Evolutionary conservation across 2,329 filamentous ascomycete species (phyloP), one percentile per base, ranked within the genome.

Genomic region (Aspergillus sp.): DNA sequence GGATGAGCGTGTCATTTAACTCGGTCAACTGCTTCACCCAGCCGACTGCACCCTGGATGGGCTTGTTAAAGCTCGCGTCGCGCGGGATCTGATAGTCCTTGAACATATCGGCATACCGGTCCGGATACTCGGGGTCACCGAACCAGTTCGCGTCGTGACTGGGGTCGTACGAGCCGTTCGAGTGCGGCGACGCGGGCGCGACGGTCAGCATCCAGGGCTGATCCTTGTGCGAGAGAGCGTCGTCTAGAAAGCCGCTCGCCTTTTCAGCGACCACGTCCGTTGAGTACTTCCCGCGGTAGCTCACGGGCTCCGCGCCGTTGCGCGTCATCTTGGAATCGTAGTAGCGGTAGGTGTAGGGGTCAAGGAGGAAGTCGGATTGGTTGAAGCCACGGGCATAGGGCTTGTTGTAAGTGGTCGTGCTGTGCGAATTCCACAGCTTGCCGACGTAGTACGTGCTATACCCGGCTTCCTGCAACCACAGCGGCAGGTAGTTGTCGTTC

Each of bases 381-480:
- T 73, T 83, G 71, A 79, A 86, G 0, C 82, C 82, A 1, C 70
- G 72, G 0, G 77, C 72, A 38, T 67, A 73, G 0, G 82, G 77
- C 3, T 71, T 67, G 57, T 83, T 67, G 58, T 85, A 87, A 48
- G 83, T 86, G 0, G 72, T 57, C 1, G 77, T 69, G 0, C 70
- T 77, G 44, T 86, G 82, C 0, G 75, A 71, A 53, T 88, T 88
- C 66, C 84, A 83, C 4, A 86, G 69, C 58, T 88, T 88, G 9
- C 65, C 85, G 0, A 78, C 79, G 55, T 87, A 88, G 57, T 85
- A 86, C 0, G 83, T 86, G 52, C 79, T 78, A 58, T 87, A 87
- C 0, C 82, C 83, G 0, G 77, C 78, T 3, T 76, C 62, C 53
- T 86, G 81, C n/a, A 88, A 65, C 83, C 84, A 88, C 0, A 87